Evolutionary conservation across 2,329 filamentous ascomycete genomes (phyloP), one percentile per base, ranked within the genome.

Genomic region (Aspergillus sp.): DNA sequence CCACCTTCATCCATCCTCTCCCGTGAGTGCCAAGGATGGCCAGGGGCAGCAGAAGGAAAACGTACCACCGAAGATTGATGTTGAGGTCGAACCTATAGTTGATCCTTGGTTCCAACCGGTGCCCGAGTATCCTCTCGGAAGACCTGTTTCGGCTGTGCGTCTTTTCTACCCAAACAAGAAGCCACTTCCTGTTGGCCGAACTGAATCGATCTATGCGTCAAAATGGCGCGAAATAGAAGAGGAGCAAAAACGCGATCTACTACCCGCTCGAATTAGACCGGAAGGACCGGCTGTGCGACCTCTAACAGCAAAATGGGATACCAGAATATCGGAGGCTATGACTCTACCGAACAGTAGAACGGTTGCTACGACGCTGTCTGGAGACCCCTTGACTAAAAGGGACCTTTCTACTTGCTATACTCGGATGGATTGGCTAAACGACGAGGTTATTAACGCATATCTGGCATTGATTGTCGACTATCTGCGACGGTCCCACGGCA

Each of bases 391-490:
- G 28, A 68, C 57, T 30, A 58, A 57, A 37, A 59, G 50, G 28
- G 64, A 68, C 44, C 59, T 70, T 35, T 50, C 57, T 2, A 68
- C 65, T 1, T 70, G 68, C 43, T 57, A 59, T 41, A 61, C 55
- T 5, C 56, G 51, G 5, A 40, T 58, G 47, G 61, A 59, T 2
- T 73, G 70, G 70, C 56, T 73, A 19, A 73, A 73, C 41, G 70
- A 73, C 44, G 70, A 72, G 42, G 61, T 72, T 2, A 71, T 73
- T 48, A 73, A 73, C 46, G 62, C 65, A 11, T 72, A 73, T 44
- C 58, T 73, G 19, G 58, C 54, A n/a, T 44, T 71, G n/a, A 56
- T 72, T 27, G 50, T 70, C 26, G 61, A 67, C 33, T 65, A 70
- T 33, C 51, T 68, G 19, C 64, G 66, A 6, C 52, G 58, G 30